Percentiles rank a stretch among this genome's conserved stretches.
Evolutionary conservation across 2,329 filamentous ascomycete species (phyloP).

Genomic region (Huntiella savannae): DNA sequence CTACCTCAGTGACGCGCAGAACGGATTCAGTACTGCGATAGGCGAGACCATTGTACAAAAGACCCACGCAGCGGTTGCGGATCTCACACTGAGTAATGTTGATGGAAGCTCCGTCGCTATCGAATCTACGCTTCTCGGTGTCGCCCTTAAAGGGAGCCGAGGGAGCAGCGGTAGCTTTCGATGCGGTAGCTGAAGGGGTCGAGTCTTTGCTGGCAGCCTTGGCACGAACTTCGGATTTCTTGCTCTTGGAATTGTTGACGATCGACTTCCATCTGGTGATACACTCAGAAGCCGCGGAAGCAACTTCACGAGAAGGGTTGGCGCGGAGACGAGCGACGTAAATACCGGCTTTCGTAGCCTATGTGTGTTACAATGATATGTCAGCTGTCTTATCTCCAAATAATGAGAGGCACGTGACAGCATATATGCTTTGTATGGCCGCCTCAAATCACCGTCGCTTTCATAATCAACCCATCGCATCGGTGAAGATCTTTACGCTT

Average conservation of each 20-base stretch:
- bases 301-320: slow-evolving; percentile 66
- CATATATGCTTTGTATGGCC: not conserved
- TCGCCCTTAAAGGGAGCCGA: slow-evolving; percentile 37
- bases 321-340: slow-evolving; percentile 63
- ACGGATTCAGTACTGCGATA: slow-evolving; percentile 52
- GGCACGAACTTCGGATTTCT: slow-evolving; percentile 18
- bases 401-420: not conserved
- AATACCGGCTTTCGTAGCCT: slow-evolving; percentile 79
- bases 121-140: slow-evolving; percentile 63
- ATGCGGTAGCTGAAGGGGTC: slow-evolving; percentile 27
- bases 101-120: slow-evolving; percentile 61
- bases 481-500: too few relatives aligned
- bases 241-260: slow-evolving; percentile 45
- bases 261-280: slow-evolving; percentile 75
- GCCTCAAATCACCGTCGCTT: too few relatives aligned
- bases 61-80: slow-evolving; percentile 70
- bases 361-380: slow-evolving; percentile 1
- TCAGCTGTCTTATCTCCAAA: not conserved
- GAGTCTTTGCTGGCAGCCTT: slow-evolving; percentile 14
- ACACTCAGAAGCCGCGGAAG: slow-evolving; percentile 57
- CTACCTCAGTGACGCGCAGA: slow-evolving; percentile 50
- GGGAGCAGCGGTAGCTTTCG: slow-evolving; percentile 28
- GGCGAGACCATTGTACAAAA: slow-evolving; percentile 81
- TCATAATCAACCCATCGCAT: too few relatives aligned
- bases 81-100: slow-evolving; percentile 53